Evolutionary conservation across 495 filamentous ascomycete genomes (phyloP), one percentile per base, ranked within the genome.

Genomic region (Rhizodiscina lignyota): DNA sequence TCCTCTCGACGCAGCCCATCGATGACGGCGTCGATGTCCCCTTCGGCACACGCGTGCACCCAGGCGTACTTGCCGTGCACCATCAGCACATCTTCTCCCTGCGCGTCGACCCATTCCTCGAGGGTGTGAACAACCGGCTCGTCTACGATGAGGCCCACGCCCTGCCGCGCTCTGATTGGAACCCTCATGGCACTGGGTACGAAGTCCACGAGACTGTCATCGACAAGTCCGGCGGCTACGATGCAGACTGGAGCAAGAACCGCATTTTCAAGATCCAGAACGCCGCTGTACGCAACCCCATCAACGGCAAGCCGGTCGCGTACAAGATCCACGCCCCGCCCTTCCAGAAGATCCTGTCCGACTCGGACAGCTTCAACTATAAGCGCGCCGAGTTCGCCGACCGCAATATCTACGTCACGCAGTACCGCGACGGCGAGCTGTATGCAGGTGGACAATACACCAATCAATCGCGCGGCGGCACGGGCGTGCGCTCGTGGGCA

Each of bases 71-170:
- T 32, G 83, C 56, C 36, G 36, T 72, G 36, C 70, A 71, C 50
- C 85, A 94, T 43, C 85, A 94, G 47, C 85, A 94, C 57, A 80
- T 92, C 53, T 89, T 94, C 58, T 83, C 78, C 2, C 71, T 92
- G 1, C 78, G 85, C 11, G 64, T 94, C 12, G 84, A 94, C 52
- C 84, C 85, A 4, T 68, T 71, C 28, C 64, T 92, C 36, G 83
- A 82, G 39, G 86, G 83, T 2, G 18, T 71, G 43, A 58, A 64
- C 30, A 85, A 85, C 49, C 66, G 72, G 2, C 50, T 83, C 20
- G 72, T 74, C 29, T 75, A 73, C 48, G 75, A 83, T 36, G 80
- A 85, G 48, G 70, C 77, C 5, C 66, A 80, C 33, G 59, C 80
- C 0, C 72, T 84, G 58, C 77, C 80, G 13, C 69, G 79, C 32